phyloP scores from a whole-genome alignment of 2,329 filamentous ascomycete species.

The Aspergillus thermomutatus region DNA sequence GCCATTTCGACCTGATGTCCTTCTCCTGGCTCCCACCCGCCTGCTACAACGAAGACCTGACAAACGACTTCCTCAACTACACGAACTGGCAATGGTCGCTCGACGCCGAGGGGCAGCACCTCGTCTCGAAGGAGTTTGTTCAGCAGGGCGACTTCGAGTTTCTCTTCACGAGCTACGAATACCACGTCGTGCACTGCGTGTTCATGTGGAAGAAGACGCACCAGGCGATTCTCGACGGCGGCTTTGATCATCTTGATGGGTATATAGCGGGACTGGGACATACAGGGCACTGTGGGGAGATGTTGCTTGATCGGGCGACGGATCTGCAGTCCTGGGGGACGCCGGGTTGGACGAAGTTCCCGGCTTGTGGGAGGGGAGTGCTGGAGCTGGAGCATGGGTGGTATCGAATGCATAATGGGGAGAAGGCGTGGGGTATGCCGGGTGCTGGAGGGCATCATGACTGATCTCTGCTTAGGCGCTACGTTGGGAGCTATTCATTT shows the following conservation, averaged over 20 bases:
- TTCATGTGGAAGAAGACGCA: conserved; percentile 14
- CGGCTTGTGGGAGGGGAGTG: not conserved
- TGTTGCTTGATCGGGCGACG: not conserved
- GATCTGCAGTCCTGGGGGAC: not conserved
- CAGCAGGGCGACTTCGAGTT: conserved; percentile 2
- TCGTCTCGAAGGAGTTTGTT: not conserved
- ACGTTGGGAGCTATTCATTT: too few relatives aligned
- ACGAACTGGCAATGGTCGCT: conserved; percentile 10
- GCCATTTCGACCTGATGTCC: conserved; percentile 24
- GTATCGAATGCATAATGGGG: not conserved
- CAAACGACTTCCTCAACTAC: conserved; percentile 13
- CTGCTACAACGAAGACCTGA: conserved; percentile 23
- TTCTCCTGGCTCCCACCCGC: conserved; percentile 23
- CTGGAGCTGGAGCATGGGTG: not conserved
- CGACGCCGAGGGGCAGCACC: not conserved
- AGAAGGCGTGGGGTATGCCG: not conserved
- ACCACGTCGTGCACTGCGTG: conserved; percentile 13
- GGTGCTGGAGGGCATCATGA: not conserved
- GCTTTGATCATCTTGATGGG: not conserved
- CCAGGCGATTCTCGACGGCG: conserved; percentile 5
- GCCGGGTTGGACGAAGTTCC: not conserved
- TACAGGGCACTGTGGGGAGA: conserved; percentile 50
- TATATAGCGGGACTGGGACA: conserved; percentile 6
- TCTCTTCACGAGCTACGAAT: conserved; percentile 6
- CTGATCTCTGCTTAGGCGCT: not conserved